These are phyloP conservation scores for Camellia sinensis DNA, from an alignment of 148 eudicot species.

Conservation along the genomic window DNA sequence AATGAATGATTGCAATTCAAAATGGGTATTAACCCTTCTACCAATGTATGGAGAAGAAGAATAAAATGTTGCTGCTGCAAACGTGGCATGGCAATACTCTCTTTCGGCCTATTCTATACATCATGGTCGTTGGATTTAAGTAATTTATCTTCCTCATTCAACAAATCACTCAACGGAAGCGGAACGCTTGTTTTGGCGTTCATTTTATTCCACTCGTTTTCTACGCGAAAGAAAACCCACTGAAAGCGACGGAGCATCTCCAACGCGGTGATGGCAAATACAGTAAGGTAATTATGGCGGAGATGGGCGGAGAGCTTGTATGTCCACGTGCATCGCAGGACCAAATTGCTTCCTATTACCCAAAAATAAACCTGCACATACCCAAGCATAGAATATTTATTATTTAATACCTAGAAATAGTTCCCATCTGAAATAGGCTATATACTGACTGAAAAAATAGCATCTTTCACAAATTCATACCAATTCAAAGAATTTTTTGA, in stretches of 20 bases:
- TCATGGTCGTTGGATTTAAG: conserved; percentile 49
- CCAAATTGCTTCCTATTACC: conserved; percentile 89
- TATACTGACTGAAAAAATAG: too few species aligned
- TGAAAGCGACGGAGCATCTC: conserved; percentile 91
- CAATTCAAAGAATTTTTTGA: too few species aligned
- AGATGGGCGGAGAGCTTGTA: conserved; percentile 98
- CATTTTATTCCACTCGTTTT: conserved; percentile 91
- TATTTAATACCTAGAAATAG: neutral
- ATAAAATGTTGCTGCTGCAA: neutral
- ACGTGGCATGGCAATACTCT: neutral
- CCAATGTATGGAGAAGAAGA: neutral
- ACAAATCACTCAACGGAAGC: conserved; percentile 43
- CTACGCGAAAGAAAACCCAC: conserved; percentile 93
- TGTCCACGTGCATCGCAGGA: conserved; percentile 98
- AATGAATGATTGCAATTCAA: neutral
- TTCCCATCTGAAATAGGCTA: too few species aligned
- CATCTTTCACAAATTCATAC: too few species aligned
- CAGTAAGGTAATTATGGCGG: conserved; percentile 82
- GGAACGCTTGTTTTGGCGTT: conserved; percentile 54
- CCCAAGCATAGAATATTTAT: neutral
- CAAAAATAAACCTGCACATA: conserved; percentile 65
- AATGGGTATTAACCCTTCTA: too few species aligned
- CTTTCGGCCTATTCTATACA: neutral
- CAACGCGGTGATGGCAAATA: conserved; percentile 70
- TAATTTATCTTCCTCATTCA: conserved; percentile 65